Evolutionary conservation across 352 stramenopile species (phyloP).

Genomic region (Globisporangium barbulae): DNA sequence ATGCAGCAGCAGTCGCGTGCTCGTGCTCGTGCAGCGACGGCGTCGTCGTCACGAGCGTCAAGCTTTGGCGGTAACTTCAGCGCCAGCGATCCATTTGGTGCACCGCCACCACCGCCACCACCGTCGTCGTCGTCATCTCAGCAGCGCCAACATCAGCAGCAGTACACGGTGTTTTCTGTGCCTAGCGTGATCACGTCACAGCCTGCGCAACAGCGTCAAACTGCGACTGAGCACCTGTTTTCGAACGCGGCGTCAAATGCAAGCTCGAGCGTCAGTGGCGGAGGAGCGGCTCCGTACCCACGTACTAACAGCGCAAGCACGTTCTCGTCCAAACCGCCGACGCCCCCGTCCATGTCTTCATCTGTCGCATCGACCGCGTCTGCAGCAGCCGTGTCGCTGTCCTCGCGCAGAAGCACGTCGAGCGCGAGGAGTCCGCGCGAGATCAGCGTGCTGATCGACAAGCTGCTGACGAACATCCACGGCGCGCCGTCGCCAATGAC

Average conservation of each 20-base stretch:
- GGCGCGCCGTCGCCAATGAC: conserved; percentile 54
- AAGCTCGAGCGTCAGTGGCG: not conserved
- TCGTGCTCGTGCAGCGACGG: not conserved
- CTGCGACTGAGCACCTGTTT: conserved; percentile 1
- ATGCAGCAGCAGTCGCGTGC: not conserved
- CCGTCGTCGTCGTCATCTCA: not conserved
- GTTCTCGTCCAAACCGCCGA: conserved; percentile 15
- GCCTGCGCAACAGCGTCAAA: conserved; percentile 1
- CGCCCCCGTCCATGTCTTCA: conserved; percentile 8
- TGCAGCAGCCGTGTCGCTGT: conserved; percentile 26
- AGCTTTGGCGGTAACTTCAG: not conserved
- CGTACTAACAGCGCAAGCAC: conserved; percentile 2
- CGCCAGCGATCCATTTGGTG: conserved; percentile 13
- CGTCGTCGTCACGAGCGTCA: not conserved
- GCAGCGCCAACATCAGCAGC: not conserved
- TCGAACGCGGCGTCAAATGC: conserved; percentile 1
- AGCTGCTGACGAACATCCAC: conserved; percentile 46
- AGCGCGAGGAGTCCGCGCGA: conserved; percentile 33
- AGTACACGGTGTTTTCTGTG: not conserved
- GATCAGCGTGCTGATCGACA: conserved; percentile 52
- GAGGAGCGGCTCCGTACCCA: not conserved
- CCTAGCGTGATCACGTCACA: not conserved
- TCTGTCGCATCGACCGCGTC: conserved; percentile 21
- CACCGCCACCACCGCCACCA: conserved; percentile 2
- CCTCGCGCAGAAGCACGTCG: conserved; percentile 25